Conservation (phyloP, 441 rosid genomes). For the Manihot esculenta region DNA sequence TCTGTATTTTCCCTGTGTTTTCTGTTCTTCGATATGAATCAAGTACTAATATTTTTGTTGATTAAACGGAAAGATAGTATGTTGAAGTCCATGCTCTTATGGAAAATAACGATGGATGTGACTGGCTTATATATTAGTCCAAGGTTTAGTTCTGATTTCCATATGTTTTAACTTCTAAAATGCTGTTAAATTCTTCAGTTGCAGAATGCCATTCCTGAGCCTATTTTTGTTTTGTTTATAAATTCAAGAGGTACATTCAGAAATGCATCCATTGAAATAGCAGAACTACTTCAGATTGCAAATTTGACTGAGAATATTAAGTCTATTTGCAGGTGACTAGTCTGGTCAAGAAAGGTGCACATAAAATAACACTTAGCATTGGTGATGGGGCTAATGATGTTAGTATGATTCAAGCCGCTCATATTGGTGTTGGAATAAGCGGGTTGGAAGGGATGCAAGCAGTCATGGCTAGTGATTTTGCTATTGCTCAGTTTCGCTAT, state of each 20-base stretch:
- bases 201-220: background rate
- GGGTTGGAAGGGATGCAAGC: slow-evolving; percentile 99
- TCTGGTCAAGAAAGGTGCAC: slow-evolving; percentile 92
- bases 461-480: slow-evolving; percentile 99
- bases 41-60: slow-evolving; percentile 8
- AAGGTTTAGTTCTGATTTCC: background rate
- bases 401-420: slow-evolving; percentile 99
- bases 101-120: too few relatives aligned
- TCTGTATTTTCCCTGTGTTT: background rate
- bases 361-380: slow-evolving; percentile 93
- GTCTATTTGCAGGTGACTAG: slow-evolving; percentile 75
- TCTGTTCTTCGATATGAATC: background rate
- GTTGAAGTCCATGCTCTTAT: background rate
- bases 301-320: slow-evolving; percentile 10
- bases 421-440: slow-evolving; percentile 95
- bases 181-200: background rate
- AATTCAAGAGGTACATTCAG: background rate
- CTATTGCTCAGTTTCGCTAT: slow-evolving; percentile 94
- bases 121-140: background rate
- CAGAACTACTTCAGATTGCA: slow-evolving; percentile 3
- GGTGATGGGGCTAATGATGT: slow-evolving; percentile 99
- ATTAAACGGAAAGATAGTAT: background rate
- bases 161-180: background rate
- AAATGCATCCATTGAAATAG: background rate
- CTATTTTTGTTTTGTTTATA: background rate